Evolutionary conservation across 306 rosid genomes (phyloP), one percentile per base, ranked within the genome.

Genomic region (Malus orientalis): DNA sequence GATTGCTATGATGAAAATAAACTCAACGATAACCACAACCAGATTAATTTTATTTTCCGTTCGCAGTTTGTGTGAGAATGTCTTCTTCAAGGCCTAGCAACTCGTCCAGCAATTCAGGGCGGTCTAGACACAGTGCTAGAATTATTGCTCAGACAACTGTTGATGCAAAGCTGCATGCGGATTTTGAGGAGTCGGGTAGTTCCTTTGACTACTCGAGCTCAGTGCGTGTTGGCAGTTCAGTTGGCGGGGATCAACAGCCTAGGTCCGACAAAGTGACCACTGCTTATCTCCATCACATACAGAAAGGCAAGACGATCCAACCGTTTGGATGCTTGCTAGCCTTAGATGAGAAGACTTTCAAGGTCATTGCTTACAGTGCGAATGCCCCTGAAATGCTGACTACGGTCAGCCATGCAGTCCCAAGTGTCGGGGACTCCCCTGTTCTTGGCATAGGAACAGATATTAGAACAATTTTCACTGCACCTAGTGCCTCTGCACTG

Each of bases 301-400:
- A 94, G 85, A 92, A 88, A 79, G 96, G 97, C 47, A 92, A 90
- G 89, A 77, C 81, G 73, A 92, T 94, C 83, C 98, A 94, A 81
- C 96, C 97, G 42, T 92, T 92, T 78, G 98, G 98, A 30, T 94
- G 97, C 82, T 82, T 94, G 89, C 73, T 94, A 53, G 98, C 96
- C 73, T 73, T 94, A 55, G 96, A 94, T 80, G 98, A 94, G 77
- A 90, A 94, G 86, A 92, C 93, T 60, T 88, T 89, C 84, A 89
- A 91, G 86, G 95, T 94, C 71, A 62, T 90, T 81, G 98, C 96
- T 1, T 94, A 94, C 85, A 94, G 97, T 84, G 97, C 92, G 85
- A 94, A 94, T 82, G 97, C 98, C 13, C 88, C 93, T 60, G 98
- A 94, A 76, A 86, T 92, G 93, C 89, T 94, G 81, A 94, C 98